Evolutionary conservation across 2,329 filamentous ascomycete species (phyloP), one percentile per base, ranked within the genome.

Genomic region (Cladobotryum mycophilum): DNA sequence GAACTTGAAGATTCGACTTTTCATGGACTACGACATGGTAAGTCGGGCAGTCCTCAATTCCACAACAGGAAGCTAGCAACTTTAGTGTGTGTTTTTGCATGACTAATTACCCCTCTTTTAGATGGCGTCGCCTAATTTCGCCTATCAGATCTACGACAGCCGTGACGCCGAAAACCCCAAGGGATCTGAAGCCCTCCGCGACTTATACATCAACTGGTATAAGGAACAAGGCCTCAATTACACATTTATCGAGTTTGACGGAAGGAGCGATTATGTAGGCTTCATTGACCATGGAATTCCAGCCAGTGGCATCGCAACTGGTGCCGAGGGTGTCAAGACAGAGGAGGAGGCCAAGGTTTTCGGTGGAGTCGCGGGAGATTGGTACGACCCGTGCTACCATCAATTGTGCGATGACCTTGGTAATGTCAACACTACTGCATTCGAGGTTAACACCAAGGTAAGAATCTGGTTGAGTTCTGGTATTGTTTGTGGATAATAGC

Each of bases 271-370:
- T 67, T 92, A 92, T 60, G 85, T 84, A 46, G 84, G 81, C 1
- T 91, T 92, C 71, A 85, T 90, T 60, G 76, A 80, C 35, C 76
- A 80, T 50, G 84, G 84, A 3, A 89, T 91, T 40, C 85, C 88
- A 0, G 81, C 81, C 1, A 86, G 88, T 20, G 88, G 88, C 30
- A 81, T 91, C 54, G 86, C 86, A 49, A 89, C 87, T 2, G 88
- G 88, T 37, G 88, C 88, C 1, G 87, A 91, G 67, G 85, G 79
- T 12, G 66, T 88, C 69, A 91, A 90, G 79, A 89, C 85, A 0
- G 69, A 76, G 45, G 75, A 81, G 34, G 84, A 91, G 63, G 78
- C 69, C 2, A 71, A 70, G 38, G 68, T 81, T 68, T 92, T 89
- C 64, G 87, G 88, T n/a, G 88, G 88, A 36, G 71, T 75, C 54